Evolutionary conservation across 805 yeast genomes (phyloP).

Genomic region (Wickerhamiella spandovensis): DNA sequence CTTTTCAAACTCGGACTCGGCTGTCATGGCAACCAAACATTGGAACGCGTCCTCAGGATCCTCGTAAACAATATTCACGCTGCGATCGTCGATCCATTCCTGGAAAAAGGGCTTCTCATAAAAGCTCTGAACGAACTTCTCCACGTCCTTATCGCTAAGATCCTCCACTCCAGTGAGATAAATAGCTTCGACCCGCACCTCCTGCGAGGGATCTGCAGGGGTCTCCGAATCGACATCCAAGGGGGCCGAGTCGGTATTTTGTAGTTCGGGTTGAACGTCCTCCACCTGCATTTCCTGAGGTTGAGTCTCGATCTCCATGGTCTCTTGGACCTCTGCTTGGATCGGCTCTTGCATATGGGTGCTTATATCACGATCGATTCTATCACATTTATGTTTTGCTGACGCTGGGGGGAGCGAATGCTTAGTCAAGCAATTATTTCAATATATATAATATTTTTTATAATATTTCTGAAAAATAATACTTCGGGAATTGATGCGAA

Average conservation of each 20-base stretch:
- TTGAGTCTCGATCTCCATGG: not conserved
- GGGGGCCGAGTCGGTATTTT: too few species aligned
- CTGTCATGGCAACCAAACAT: slow-evolving; percentile 29
- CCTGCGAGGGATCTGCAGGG: not conserved
- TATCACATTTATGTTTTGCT: too few species aligned
- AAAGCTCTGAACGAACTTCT: slow-evolving; percentile 38
- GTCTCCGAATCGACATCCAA: too few species aligned
- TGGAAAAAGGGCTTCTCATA: slow-evolving; percentile 27
- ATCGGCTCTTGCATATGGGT: not conserved
- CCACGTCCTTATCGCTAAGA: slow-evolving; percentile 46
- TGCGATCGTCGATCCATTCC: slow-evolving; percentile 56
- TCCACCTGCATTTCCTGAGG: not conserved
- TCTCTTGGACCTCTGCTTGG: not conserved
- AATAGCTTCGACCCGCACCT: slow-evolving; percentile 34
- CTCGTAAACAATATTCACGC: slow-evolving; percentile 42
- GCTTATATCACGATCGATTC: not conserved
- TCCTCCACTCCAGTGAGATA: slow-evolving; percentile 50
- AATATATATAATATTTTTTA: too few species aligned
- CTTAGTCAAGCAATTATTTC: too few species aligned
- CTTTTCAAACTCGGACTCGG: slow-evolving; percentile 19
- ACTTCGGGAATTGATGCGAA: not conserved
- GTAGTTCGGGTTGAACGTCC: too few species aligned
- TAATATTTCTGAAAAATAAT: too few species aligned
- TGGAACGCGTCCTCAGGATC: slow-evolving; percentile 28
- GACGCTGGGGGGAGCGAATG: too few species aligned